These are phyloP conservation scores for Marasmius oreades DNA, from an alignment of 1,284 basidiomycete genomes.

Conservation along the genomic window DNA sequence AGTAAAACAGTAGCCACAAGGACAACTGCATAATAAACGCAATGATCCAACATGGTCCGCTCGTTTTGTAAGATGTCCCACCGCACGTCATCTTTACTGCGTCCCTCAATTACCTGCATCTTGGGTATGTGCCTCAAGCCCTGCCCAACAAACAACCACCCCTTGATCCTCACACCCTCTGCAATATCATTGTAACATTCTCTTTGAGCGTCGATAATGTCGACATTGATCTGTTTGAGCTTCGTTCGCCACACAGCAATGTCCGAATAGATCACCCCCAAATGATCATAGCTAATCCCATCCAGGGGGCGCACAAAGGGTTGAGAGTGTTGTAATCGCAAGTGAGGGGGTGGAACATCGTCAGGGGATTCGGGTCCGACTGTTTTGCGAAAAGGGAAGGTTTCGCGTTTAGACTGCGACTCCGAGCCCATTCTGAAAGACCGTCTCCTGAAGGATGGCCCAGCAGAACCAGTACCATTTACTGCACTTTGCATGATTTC, in stretches of 20 bases:
- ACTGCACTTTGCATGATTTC: constrained; percentile 12
- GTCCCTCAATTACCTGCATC: constrained; percentile 66
- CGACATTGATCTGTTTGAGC: constrained; percentile 68
- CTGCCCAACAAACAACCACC: constrained; percentile 74
- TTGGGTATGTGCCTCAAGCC: constrained; percentile 63
- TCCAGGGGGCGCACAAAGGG: constrained; percentile 72
- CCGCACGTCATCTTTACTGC: constrained; percentile 75
- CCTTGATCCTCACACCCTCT: constrained; percentile 61
- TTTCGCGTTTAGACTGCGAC: constrained; percentile 49
- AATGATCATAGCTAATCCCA: constrained; percentile 59
- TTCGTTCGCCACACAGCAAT: constrained; percentile 66
- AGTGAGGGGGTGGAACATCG: constrained; percentile 55
- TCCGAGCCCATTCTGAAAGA: constrained; percentile 28
- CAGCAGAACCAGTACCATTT: constrained; percentile 23
- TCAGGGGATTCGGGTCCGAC: constrained; percentile 25
- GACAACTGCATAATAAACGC: constrained; percentile 55
- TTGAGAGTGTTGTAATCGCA: constrained; percentile 62
- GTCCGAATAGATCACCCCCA: constrained; percentile 61
- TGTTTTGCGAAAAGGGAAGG: constrained; percentile 55
- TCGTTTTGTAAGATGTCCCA: constrained; percentile 74
- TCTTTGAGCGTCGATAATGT: constrained; percentile 63
- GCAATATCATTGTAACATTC: constrained; percentile 68
- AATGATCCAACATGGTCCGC: constrained; percentile 37
- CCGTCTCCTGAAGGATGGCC: constrained; percentile 28
- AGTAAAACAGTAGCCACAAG: constrained; percentile 46